Conservation (phyloP, 148 eudicot genomes). For the Rhododendron molle region DNA sequence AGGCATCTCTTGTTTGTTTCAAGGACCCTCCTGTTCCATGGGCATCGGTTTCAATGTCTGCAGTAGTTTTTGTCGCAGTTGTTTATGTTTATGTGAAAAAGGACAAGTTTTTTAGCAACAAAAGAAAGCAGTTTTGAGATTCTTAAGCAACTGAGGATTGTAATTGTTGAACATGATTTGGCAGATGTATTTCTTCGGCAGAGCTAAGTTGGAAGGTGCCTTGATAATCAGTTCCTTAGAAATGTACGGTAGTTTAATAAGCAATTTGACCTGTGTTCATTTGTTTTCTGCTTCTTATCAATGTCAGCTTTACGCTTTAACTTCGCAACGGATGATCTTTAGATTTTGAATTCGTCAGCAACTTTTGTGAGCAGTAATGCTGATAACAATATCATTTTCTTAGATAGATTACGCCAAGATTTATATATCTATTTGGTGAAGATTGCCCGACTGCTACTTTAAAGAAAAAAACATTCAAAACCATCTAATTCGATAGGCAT, state of each 20-base stretch:
- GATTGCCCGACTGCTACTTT: neutral
- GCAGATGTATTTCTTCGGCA: conserved; percentile 34
- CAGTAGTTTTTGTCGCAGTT: conserved; percentile 40
- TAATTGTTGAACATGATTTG: conserved; percentile 13
- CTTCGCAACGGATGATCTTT: neutral
- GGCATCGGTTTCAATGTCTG: conserved; percentile 58
- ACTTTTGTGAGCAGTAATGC: neutral
- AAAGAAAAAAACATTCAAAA: neutral
- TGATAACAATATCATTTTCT: neutral
- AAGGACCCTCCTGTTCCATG: conserved; percentile 92
- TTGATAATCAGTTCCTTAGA: conserved; percentile 11
- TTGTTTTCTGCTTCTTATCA: neutral
- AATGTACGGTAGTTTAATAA: conserved; percentile 13
- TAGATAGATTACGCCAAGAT: too few relatives aligned
- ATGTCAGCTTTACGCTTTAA: neutral
- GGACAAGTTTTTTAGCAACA: conserved; percentile 69
- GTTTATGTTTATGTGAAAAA: conserved; percentile 56
- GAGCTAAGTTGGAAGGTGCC: conserved; percentile 26
- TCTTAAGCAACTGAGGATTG: conserved; percentile 11
- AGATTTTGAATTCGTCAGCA: neutral
- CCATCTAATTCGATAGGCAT: neutral
- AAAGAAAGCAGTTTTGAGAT: conserved; percentile 88
- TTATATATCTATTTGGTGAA: neutral
- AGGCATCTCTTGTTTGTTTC: conserved; percentile 90
- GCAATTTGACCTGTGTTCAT: conserved; percentile 1